These are phyloP conservation scores for Spirogloea muscicola DNA, from an alignment of 139 green algal species.

Conservation along the genomic window DNA sequence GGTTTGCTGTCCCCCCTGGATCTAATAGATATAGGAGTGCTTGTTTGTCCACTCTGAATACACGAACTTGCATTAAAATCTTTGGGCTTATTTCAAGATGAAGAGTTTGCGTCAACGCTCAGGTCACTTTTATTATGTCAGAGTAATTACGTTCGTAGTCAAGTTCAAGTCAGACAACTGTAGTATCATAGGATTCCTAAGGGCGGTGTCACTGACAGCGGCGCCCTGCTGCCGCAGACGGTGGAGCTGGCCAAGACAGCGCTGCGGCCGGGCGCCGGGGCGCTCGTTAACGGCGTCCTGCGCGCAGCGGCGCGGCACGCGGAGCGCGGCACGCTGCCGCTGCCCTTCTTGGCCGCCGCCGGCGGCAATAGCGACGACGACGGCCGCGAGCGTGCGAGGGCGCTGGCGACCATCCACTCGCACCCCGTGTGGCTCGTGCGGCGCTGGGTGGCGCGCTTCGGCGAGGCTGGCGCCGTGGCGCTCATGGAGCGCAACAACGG, in stretches of 20 bases:
- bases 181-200: too few relatives aligned
- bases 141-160: too few relatives aligned
- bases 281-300: conserved; percentile 63
- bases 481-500: conserved; percentile 76
- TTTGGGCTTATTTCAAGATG: too few relatives aligned
- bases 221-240: conserved; percentile 45
- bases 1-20: too few relatives aligned
- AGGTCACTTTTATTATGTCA: too few relatives aligned
- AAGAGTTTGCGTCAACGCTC: too few relatives aligned
- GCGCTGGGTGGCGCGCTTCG: conserved; percentile 66
- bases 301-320: conserved; percentile 2
- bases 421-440: conserved; percentile 67
- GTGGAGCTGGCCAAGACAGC: conserved; percentile 67
- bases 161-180: too few relatives aligned
- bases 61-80: too few relatives aligned
- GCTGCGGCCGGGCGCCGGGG: conserved; percentile 40
- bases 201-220: too few relatives aligned
- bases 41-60: too few relatives aligned
- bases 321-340: conserved; percentile 7
- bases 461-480: conserved; percentile 43
- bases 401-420: conserved; percentile 38
- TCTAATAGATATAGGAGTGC: too few relatives aligned
- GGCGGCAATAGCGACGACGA: too few relatives aligned
- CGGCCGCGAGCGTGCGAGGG: neutral
- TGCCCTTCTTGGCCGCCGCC: conserved; percentile 1